A percentile compares a stretch with the other conserved stretches of the same genome.
phyloP scores from a whole-genome alignment of 768 basidiomycete genomes.

The Melanogaster broomeanus region DNA sequence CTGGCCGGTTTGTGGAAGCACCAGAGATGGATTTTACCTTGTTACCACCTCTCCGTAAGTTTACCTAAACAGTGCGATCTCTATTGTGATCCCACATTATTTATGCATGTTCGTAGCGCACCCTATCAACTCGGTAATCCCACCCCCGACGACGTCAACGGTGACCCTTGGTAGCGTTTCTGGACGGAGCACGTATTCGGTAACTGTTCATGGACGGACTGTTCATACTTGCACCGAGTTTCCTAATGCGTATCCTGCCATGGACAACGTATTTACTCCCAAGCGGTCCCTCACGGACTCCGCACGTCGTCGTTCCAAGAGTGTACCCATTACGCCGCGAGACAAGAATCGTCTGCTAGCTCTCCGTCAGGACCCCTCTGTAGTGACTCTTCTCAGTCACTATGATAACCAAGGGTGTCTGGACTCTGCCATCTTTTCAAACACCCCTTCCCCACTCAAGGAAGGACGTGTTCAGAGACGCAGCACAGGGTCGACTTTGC shows the following conservation, averaged over 20 bases:
- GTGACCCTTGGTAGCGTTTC: conserved; percentile 54
- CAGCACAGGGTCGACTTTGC: conserved; percentile 70
- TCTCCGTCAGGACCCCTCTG: conserved; percentile 76
- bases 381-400: conserved; percentile 68
- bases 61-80: not conserved
- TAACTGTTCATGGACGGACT: conserved; percentile 67
- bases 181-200: conserved; percentile 65
- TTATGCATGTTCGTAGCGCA: conserved; percentile 46
- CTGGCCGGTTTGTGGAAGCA: conserved; percentile 61
- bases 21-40: conserved; percentile 56
- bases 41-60: conserved; percentile 73
- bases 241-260: conserved; percentile 57
- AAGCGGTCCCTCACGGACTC: conserved; percentile 30
- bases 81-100: not conserved
- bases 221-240: conserved; percentile 65
- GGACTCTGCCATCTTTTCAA: conserved; percentile 63
- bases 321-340: conserved; percentile 41
- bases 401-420: conserved; percentile 76
- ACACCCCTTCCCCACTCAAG: conserved; percentile 41
- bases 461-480: conserved; percentile 53
- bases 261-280: conserved; percentile 28
- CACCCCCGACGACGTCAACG: conserved; percentile 51
- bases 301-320: conserved; percentile 30
- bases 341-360: conserved; percentile 55
- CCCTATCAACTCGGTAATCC: conserved; percentile 61